Evolutionary conservation across 202 grass and related monocot genomes (phyloP), one percentile per base, ranked within the genome.

Genomic region (Panicum hallii): DNA sequence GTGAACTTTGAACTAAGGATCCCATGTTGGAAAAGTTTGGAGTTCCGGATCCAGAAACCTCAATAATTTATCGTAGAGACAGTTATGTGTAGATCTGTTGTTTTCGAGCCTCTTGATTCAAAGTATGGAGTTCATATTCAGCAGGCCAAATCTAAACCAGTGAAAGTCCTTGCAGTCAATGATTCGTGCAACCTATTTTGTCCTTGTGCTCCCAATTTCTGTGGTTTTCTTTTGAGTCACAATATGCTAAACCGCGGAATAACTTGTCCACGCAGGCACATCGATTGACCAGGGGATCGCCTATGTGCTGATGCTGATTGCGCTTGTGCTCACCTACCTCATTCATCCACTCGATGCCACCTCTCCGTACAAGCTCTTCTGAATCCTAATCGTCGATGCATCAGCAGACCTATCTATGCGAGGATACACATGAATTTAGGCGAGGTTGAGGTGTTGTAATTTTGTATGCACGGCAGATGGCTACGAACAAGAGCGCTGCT

Each of bases 211-310:
- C 41, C 58, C 34, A 42, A 56, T 48, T 20, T 58, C 40, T 77
- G 36, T 46, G 26, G 38, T 46, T 57, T 47, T 61, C 15, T 11
- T 67, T 34, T 17, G 15, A 70, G 20, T 56, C 72, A 19, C 44
- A 68, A 13, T 63, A 53, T 40, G 12, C 79, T 83, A 72, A 88
- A 64, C 54, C 17, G 5, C 77, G 20, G 22, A 56, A 22, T 53
- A 26, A 83, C 75, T 5, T 81, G 22, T 55, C 62, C 1, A 61
- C 6, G 54, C 84, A 97, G 94, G 92, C 19, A 89, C 85, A 75
- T 91, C 92, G 11, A 92, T 97, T 82, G 94, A 94, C 70, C 94
- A 94, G 88, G 88, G 94, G 38, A 94, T 97, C 77, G 94, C 92
- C 11, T 94, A 94, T 38, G 74, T 85, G 53, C 67, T 93, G 71